Conservation (phyloP, 31 red algal genomes). For the Asparagopsis taxiformis region DNA sequence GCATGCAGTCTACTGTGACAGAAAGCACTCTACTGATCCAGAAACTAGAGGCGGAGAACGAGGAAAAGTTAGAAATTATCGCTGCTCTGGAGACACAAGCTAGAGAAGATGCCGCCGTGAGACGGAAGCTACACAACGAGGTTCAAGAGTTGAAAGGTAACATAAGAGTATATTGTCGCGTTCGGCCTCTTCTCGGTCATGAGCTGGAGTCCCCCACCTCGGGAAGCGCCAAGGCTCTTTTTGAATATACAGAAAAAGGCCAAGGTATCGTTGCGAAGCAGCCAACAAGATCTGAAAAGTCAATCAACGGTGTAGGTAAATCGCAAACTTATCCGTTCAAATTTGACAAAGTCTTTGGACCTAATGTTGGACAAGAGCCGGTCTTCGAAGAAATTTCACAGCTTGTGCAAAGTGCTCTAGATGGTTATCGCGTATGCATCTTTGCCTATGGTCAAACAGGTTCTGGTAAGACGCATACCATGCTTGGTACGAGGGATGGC, state of each 20-base stretch:
- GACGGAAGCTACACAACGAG: slow-evolving; percentile 85
- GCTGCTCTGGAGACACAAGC: slow-evolving; percentile 58
- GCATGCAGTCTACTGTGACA: neutral
- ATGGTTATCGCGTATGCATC: slow-evolving; percentile 98
- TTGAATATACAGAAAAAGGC: slow-evolving; percentile 57
- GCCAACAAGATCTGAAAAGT: slow-evolving; percentile 9
- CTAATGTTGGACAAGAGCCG: slow-evolving; percentile 38
- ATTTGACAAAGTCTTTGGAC: slow-evolving; percentile 96
- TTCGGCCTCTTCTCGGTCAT: slow-evolving; percentile 66
- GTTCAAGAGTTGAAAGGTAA: slow-evolving; percentile 99
- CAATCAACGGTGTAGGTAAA: neutral
- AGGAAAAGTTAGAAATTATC: slow-evolving; percentile 23
- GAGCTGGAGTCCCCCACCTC: slow-evolving; percentile 7
- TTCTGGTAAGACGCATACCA: slow-evolving; percentile 98
- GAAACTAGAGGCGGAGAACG: slow-evolving; percentile 2
- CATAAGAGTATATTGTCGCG: slow-evolving; percentile 97
- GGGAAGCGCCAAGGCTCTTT: slow-evolving; percentile 16
- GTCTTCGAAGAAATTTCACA: slow-evolving; percentile 97
- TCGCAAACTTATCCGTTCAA: slow-evolving; percentile 62
- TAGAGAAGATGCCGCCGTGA: slow-evolving; percentile 60
- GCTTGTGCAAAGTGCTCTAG: slow-evolving; percentile 91
- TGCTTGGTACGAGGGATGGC: slow-evolving; percentile 61
- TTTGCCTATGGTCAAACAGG: slow-evolving; percentile 99
- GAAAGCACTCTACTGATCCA: slow-evolving; percentile 2
- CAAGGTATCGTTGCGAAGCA: slow-evolving; percentile 37